Evolutionary conservation across 805 yeast genomes (phyloP), one percentile per base, ranked within the genome.

Genomic region (Pichia occidentalis): DNA sequence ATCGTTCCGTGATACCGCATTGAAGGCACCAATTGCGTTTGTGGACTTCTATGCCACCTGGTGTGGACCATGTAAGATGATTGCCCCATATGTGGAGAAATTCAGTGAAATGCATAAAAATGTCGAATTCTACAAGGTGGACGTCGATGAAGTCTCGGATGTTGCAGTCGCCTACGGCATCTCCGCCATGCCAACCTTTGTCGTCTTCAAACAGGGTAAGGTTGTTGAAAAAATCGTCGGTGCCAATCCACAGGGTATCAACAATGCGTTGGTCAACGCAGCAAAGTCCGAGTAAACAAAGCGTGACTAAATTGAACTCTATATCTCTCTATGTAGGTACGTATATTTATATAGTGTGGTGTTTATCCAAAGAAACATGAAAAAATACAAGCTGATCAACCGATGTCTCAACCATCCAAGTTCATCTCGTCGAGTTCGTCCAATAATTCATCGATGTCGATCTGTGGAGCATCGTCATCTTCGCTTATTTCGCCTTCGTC

Each of bases 381-480:
- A 6, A 17, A 20, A 22, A 11, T 16, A 31, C 11, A 35, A 14
- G 21, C 26, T 2, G 25, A 13, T 22, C 23, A 22, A 21, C 8
- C 16, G 13, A 20, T n/a, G 12, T 17, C 19, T 37, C 52, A 54
- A 47, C 75, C 85, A 28, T 80, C 87, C 59, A 88, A 68, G 21
- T 85, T 85, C 95, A 88, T 81, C 42, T 84, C 96, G 51, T 87
- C 97, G 53, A 92, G 70, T 59, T 92, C 98, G 52, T 92, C 97
- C 63, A 92, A 70, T 51, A 92, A 71, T 64, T 92, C 97, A 55
- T 88, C 95, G 40, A 92, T 77, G 44, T 80, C 86, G 50, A 92
- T 84, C 49, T 74, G 81, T 34, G 97, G 97, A 24, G 86, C 92
- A 52, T 82, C 92, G 36, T 76, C 87, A 40, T 81, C 92, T 20